Evolutionary conservation across 2,329 filamentous ascomycete species (phyloP), one percentile per base, ranked within the genome.

Genomic region (Xylaria sp.): DNA sequence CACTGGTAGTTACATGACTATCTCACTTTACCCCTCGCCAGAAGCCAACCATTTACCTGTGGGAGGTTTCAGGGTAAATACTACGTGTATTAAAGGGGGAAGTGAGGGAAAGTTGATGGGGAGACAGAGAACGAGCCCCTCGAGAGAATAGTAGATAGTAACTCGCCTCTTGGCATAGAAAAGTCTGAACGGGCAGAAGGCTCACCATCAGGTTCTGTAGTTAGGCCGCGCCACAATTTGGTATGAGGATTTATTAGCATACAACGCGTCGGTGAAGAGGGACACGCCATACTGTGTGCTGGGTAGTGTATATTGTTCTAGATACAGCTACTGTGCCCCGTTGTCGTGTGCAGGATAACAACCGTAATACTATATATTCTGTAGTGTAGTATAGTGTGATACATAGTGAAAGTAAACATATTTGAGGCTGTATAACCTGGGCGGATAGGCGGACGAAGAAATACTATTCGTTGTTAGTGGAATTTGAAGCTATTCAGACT

Each of bases 121-220:
- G 25, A 54, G 10, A 23, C 13, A 52, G n/a, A 39, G 18, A 44
- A 57, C 20, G 37, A 44, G 37, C 54, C 66, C 34, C 20, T 44
- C 25, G 31, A 54, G 55, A 41, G 50, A 31, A 50, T 56, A 25
- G 23, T 25, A 37, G 23, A 28, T 28, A 37, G 23, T 50, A 44
- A 62, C 41, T 59, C 25, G 41, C 20, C n/a, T 28, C 63, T 67
- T 73, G 67, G 64, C 67, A 57, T 25, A 41, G 44, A 63, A 63
- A 39, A 58, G 15, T 50, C 23, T 65, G 50, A 50, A 50, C 52
- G 10, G 51, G 12, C 28, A 28, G 28, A 50, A 28, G 13, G 60
- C 31, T 25, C 65, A 69, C 73, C 69, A 76, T 74, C 25, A 57
- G 23, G 20, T 12, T n/a, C 51, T 65, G 8, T 66, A 57, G 31